Evolutionary conservation across 1,284 basidiomycete species (phyloP).

Genomic region (Rhodofomes roseus): DNA sequence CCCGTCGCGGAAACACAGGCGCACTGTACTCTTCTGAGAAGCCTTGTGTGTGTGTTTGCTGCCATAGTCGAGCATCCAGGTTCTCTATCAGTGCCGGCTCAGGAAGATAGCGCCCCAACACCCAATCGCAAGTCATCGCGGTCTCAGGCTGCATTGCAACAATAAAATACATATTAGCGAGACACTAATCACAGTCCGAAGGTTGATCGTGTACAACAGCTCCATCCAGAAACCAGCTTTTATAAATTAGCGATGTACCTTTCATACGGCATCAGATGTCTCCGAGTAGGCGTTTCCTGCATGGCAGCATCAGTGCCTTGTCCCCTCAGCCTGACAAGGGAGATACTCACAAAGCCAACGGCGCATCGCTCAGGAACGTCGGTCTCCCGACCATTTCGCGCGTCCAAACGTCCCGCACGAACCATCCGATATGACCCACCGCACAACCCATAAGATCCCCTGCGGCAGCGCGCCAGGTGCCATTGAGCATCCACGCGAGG

Average conservation of each 20-base stretch:
- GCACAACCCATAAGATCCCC: conserved; percentile 86
- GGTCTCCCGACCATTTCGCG: conserved; percentile 84
- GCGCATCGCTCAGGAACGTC: conserved; percentile 75
- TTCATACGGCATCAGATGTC: conserved; percentile 29
- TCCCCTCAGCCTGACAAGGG: not conserved
- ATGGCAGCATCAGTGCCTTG: conserved; percentile 4
- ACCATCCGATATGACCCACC: conserved; percentile 91
- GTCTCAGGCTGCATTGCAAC: no score
- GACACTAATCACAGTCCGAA: not conserved
- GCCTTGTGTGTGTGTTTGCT: not conserved
- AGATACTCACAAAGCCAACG: conserved; percentile 68
- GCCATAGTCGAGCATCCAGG: not conserved
- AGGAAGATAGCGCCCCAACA: no score
- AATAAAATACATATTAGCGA: not conserved
- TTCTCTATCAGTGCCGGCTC: no score
- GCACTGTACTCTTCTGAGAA: not conserved
- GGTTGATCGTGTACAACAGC: not conserved
- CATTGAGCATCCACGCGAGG: conserved; percentile 88
- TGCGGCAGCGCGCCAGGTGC: conserved; percentile 81
- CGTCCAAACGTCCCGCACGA: conserved; percentile 92
- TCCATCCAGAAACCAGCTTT: not conserved
- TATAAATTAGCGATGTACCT: not conserved
- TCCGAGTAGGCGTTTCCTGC: conserved; percentile 64
- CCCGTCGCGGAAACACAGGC: no score
- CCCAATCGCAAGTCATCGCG: no score